Conservation (phyloP, 345 rosid species). For the Nasturtium officinale region DNA sequence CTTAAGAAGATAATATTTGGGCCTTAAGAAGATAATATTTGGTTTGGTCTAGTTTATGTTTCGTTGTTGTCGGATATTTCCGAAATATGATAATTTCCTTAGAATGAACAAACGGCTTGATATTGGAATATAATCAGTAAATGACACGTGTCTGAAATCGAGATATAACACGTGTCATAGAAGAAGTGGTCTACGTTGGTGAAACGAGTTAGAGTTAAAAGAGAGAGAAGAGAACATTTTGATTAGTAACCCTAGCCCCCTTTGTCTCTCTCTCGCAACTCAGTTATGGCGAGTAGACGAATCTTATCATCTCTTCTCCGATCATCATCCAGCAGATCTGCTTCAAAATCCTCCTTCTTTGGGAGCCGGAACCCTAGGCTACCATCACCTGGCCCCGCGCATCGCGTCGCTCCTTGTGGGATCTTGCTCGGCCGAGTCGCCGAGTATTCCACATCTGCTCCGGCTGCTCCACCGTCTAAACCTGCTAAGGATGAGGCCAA, state of each 20-base stretch:
- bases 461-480: conserved; percentile 45
- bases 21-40: too few species aligned
- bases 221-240: too few species aligned
- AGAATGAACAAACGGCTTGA: too few species aligned
- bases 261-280: conserved; percentile 22
- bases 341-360: conserved; percentile 37
- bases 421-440: conserved; percentile 65
- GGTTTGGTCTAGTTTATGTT: neutral
- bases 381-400: conserved; percentile 48
- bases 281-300: conserved; percentile 79
- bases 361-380: conserved; percentile 44
- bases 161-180: too few species aligned
- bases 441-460: conserved; percentile 68
- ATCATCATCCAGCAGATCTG: conserved; percentile 67
- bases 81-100: too few species aligned
- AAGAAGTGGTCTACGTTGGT: too few species aligned
- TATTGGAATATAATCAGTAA: too few species aligned
- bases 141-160: too few species aligned
- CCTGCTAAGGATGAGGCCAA: too few species aligned
- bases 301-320: conserved; percentile 73
- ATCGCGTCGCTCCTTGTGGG: conserved; percentile 56
- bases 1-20: too few species aligned
- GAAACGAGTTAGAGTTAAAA: too few species aligned
- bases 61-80: too few species aligned
- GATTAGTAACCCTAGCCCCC: conserved; percentile 41